Base-by-base conservation (phyloP, 164 flowering plant genomes). In the Santalum album region DNA sequence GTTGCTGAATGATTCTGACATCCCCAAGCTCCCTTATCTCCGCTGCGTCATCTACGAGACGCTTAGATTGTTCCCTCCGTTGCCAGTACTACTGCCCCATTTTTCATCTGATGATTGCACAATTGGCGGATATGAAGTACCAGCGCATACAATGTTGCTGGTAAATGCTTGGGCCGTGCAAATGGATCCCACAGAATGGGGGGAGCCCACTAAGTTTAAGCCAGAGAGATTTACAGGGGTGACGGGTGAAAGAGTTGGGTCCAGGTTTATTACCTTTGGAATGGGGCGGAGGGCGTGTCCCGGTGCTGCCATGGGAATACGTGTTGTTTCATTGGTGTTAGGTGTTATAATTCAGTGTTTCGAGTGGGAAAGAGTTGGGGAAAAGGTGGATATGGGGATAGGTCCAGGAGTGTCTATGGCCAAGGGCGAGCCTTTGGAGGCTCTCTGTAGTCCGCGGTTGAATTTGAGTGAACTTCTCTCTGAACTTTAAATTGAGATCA, bases 181-280 rank as follows among this genome's bases (percentile, higher is more conserved):
- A 17, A n/a, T 20, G n/a, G 45, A 42, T 21, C 59, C 58, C 20
- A 32, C 0, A 16, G 9, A 16, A 5, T 57, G 60, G 60, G 39
- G n/a, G 6, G 50, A 55, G 39, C 50, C 58, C 2, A 22, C 40
- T 2, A 29, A 55, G 49, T 55, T 57, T 34, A 47, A 16, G 20
- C 60, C 60, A 14, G 60, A 47, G 53, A 46, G 60, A 19, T 47
- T 46, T 22, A 44, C 32, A 38, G 44, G 42, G 27, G 10, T 9
- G 11, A 14, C 25, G 17, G 49, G 47, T 2, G 49, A 42, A 7
- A 25, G 42, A 38, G 42, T 9, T 38, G 42, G 42, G 14, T 11
- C 42, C 42, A 38, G 16, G 14, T 38, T 38, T 38, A 38, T 38
- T 38, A 12, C 42, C 0, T 38, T 38, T 38, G 42, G 42, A 15